Evolutionary conservation across 129 eudicot species (phyloP), one percentile per base, ranked within the genome.

Genomic region (Tagetes patula): DNA sequence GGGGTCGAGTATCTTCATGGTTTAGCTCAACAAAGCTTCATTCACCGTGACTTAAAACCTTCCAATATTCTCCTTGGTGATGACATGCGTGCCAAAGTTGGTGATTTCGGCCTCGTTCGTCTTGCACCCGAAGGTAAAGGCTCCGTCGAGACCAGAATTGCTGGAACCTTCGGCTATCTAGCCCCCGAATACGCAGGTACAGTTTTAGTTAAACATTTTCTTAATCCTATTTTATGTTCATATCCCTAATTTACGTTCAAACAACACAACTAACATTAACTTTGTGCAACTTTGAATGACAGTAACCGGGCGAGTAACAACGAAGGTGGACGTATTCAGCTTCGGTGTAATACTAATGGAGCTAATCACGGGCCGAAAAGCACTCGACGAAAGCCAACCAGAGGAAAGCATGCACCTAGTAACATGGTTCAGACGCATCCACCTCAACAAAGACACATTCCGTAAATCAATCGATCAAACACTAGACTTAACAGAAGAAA

Each of bases 161-260:
- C 99, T 0, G 99, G 99, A 52, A 95, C 99, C 0, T 95, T 95
- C 33, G 99, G 99, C 56, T 95, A 95, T 82, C 85, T 95, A 10
- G 99, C 99, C 9, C 99, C 99, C 6, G 99, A 95, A 85, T 95
- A 95, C 74, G 99, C 99, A 90, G 91, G 99, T 95, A 86, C 8
- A 54, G 7, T 66, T 64, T 13, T 20, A 2, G 6, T 8, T 63
- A 6, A 13, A 7, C 30, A 13, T 50, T 52, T 5, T 20, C 27
- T 52, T 8, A 4, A 52, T n/a, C 32, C 33, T 1, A 52, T 3
- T 7, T 43, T 10, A 43, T 43, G 6, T 43, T 7, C 48, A 8
- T 43, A 6, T 2, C 8, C 9, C 2, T 43, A 42, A 43, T 20
- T 20, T 20, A 20, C 27, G 27, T 20, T 45, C 30, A 45, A 67